A percentile compares a stretch with the other conserved stretches of the same genome.
phyloP scores from a whole-genome alignment of 495 filamentous ascomycete species.

The Neurospora sp. region DNA sequence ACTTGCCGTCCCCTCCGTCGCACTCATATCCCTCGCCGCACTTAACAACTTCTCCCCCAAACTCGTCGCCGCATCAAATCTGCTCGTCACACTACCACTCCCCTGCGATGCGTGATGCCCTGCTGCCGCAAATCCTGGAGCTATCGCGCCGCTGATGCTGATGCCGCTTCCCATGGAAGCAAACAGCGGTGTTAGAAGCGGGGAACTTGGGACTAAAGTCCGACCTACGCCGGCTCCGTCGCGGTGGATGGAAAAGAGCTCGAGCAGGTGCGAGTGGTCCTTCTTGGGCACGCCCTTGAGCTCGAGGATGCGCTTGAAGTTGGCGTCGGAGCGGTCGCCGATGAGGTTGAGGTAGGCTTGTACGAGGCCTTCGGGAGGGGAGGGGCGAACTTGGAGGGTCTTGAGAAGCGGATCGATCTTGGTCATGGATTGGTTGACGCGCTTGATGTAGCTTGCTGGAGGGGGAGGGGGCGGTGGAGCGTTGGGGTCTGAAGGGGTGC shows the following conservation, averaged over 20 bases:
- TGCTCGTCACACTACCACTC: constrained; percentile 41
- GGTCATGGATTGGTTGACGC: constrained; percentile 72
- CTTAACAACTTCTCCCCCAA: constrained; percentile 67
- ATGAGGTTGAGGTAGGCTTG: constrained; percentile 96
- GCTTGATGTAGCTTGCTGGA: constrained; percentile 66
- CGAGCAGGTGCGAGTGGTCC: constrained; percentile 75
- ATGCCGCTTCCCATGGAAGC: constrained; percentile 16
- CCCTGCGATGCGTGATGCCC: constrained; percentile 25
- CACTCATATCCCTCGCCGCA: constrained; percentile 80
- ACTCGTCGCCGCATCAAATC: constrained; percentile 63
- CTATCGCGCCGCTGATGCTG: constrained; percentile 6
- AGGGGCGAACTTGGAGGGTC: constrained; percentile 87
- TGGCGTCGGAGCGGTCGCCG: constrained; percentile 77
- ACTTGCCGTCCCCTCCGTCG: constrained; percentile 41
- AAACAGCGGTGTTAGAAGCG: constrained; percentile 52
- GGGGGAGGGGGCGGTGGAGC: constrained; percentile 29
- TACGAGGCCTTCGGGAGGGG: constrained; percentile 84
- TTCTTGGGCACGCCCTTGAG: constrained; percentile 76
- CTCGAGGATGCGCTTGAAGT: constrained; percentile 95
- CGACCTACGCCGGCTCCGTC: constrained; percentile 49
- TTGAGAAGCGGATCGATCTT: constrained; percentile 91
- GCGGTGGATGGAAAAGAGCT: constrained; percentile 79
- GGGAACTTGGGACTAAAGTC: constrained; percentile 46
- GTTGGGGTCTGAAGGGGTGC: constrained; percentile 23
- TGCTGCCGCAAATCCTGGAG: constrained; percentile 3